These are phyloP conservation scores for Aspergillus vadensis DNA, from an alignment of 2,329 filamentous ascomycete genomes.

Conservation along the genomic window DNA sequence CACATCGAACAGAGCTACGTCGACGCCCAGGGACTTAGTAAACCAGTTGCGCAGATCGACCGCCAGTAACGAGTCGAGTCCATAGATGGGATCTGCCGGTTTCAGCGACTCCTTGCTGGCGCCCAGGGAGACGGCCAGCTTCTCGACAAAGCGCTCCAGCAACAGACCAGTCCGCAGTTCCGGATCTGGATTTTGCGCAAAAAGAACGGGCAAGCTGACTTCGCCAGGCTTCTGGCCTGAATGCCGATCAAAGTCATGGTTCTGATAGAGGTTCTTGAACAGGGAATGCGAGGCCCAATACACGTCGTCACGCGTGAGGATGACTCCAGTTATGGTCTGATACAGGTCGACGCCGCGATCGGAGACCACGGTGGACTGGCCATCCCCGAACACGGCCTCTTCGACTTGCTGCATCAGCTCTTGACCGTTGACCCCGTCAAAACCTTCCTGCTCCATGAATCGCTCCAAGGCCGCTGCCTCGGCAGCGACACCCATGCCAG, in stretches of 20 bases:
- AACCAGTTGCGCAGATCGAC: constrained; percentile 11
- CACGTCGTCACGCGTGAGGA: neutral
- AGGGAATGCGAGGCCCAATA: neutral
- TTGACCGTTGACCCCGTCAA: constrained; percentile 3
- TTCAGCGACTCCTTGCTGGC: neutral
- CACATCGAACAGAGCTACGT: constrained; percentile 9
- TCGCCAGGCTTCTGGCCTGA: neutral
- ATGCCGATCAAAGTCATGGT: neutral
- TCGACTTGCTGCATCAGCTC: constrained; percentile 8
- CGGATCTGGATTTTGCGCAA: neutral
- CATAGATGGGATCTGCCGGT: constrained; percentile 2
- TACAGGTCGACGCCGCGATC: neutral
- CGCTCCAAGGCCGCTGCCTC: neutral
- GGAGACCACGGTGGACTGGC: neutral
- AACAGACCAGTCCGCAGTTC: neutral
- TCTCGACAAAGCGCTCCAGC: neutral
- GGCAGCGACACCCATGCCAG: neutral
- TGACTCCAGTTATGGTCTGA: constrained; percentile 2
- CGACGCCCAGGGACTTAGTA: neutral
- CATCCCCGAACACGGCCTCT: neutral
- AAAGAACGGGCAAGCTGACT: neutral
- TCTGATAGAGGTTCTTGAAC: constrained; percentile 1
- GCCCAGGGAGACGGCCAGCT: neutral
- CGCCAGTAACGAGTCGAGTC: constrained; percentile 5
- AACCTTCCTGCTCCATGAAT: constrained; percentile 3